phyloP scores from a whole-genome alignment of 2,329 filamentous ascomycete species.

The Lecanicillium sp. region DNA sequence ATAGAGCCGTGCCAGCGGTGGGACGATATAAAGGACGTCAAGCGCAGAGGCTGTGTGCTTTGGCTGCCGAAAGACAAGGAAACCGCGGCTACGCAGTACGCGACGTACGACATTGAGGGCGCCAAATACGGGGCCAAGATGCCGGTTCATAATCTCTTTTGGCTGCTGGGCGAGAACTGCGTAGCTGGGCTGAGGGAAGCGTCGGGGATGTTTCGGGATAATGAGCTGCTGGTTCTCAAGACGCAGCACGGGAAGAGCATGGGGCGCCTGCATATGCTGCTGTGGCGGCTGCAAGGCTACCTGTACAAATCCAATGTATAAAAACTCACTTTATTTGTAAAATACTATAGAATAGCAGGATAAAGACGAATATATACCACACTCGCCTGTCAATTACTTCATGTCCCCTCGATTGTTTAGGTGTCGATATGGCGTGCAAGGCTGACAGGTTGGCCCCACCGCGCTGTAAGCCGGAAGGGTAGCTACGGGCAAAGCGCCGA shows the following conservation, averaged over 20 bases:
- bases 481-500: no score
- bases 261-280: constrained; percentile 35
- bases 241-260: constrained; percentile 29
- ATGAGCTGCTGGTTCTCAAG: constrained; percentile 33
- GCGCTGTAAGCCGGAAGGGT: no score
- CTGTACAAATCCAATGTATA: constrained; percentile 14
- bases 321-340: not conserved
- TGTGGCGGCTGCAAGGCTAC: constrained; percentile 55
- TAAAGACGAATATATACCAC: not conserved
- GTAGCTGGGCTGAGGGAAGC: constrained; percentile 28
- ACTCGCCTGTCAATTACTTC: not conserved
- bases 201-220: constrained; percentile 24
- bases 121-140: constrained; percentile 27
- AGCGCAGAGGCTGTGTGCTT: constrained; percentile 36
- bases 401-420: no score
- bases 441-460: no score
- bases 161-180: constrained; percentile 41
- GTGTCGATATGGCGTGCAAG: no score
- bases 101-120: constrained; percentile 33
- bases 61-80: constrained; percentile 24
- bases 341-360: not conserved
- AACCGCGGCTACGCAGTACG: constrained; percentile 26
- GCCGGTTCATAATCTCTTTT: constrained; percentile 43
- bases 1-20: constrained; percentile 31
- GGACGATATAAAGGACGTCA: constrained; percentile 31